Evolutionary conservation across 768 basidiomycete genomes (phyloP), one percentile per base, ranked within the genome.

Genomic region (Coprinellus aureogranulatus): DNA sequence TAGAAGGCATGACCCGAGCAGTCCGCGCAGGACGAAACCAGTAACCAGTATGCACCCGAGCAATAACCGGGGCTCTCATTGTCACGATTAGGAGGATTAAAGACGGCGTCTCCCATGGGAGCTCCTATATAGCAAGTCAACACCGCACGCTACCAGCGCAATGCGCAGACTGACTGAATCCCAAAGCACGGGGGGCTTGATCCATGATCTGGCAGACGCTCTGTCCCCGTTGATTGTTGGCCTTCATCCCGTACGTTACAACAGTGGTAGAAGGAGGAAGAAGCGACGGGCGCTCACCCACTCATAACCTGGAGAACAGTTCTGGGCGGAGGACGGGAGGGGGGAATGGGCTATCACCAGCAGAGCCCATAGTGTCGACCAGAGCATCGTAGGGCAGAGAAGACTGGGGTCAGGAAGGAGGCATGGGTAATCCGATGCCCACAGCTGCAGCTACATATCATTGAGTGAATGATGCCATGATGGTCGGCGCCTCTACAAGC

Each of bases 1-100:
- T 25, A n/a, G 26, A 50, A 58, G 1, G 1, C 2, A 10, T 39
- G 61, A 11, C 47, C 40, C 30, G 72, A 69, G 54, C 74, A 75
- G n/a, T 64, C 66, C 20, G 59, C 67, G 59, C 74, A 75, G 22
- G 72, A 73, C 42, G 70, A 66, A 30, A 70, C 62, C 8, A 75
- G 63, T 10, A 68, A 68, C 58, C 72, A 75, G 12, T 72, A 64
- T n/a, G 68, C 68, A 12, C 63, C 63, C 23, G 68, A 71, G 59
- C 73, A 75, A 37, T 67, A 59, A 60, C 73, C 72, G 14, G 22
- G 2, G 5, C 49, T 73, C 67, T 55, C 56, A 18, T 30, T 68
- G 37, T 62, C 42, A 68, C 69, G 41, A 64, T 63, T 37, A 28
- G 59, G 58, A 22, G 37, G 30, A 10, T 20, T 16, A 12, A 31